These are phyloP conservation scores for Pseudocohnilembus persalinus DNA, from an alignment of 169 alveolate species.

Conservation along the genomic window DNA sequence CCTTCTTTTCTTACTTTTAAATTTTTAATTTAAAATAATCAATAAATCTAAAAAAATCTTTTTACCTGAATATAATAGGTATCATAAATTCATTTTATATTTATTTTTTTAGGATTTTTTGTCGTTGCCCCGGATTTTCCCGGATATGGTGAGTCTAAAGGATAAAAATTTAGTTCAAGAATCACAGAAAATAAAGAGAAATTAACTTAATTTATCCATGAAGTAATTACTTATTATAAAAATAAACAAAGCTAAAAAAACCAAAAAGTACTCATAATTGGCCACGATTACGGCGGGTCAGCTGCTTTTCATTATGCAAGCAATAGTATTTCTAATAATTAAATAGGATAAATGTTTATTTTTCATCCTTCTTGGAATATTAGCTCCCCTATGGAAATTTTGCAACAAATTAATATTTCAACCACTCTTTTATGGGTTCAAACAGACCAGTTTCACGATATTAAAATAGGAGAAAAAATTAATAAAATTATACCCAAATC, in stretches of 20 bases:
- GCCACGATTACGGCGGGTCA: conserved; percentile 15
- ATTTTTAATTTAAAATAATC: no score
- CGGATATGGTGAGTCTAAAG: not conserved
- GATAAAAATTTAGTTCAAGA: not conserved
- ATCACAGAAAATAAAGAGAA: not conserved
- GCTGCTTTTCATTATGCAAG: conserved; percentile 1
- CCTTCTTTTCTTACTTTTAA: no score
- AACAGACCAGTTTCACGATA: conserved; percentile 7
- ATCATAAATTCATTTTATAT: no score
- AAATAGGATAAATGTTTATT: conserved; percentile 10
- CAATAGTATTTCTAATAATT: not conserved
- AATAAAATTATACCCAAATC: conserved; percentile 20
- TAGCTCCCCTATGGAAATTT: not conserved
- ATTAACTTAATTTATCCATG: not conserved
- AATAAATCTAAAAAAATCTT: no score
- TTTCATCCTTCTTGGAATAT: conserved; percentile 19
- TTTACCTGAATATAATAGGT: no score
- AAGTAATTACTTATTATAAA: not conserved
- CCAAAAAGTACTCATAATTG: not conserved
- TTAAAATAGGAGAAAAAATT: conserved; percentile 9
- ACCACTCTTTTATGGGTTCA: conserved; percentile 9
- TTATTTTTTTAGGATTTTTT: not conserved
- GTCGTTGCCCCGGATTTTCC: conserved; percentile 15
- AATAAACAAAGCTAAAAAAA: not conserved
- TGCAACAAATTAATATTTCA: not conserved